Conservation (phyloP, 2,329 filamentous ascomycete genomes). For the Emergomyces orientalis region DNA sequence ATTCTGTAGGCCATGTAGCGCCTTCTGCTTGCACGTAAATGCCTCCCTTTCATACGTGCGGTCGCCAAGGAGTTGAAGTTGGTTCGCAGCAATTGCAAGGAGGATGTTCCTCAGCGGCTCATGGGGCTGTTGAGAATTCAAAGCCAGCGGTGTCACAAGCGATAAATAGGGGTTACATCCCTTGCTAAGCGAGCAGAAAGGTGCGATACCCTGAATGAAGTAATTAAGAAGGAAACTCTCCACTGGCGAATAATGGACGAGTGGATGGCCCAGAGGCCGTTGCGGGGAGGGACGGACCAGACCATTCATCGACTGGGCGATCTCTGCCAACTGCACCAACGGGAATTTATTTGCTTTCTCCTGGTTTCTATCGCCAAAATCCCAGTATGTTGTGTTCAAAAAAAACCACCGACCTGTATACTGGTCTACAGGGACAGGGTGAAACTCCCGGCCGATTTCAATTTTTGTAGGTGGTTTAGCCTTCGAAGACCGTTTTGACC, state of each 20-base stretch:
- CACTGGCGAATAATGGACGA: constrained; percentile 10
- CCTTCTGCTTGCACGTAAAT: constrained; percentile 21
- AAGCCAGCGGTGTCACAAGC: constrained; percentile 19
- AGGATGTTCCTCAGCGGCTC: constrained; percentile 21
- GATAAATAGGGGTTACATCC: constrained; percentile 25
- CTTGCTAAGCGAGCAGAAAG: constrained; percentile 24
- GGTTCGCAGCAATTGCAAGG: constrained; percentile 24
- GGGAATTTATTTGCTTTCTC: background rate
- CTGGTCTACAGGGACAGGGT: constrained; percentile 9
- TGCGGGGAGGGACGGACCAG: background rate
- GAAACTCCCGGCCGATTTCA: constrained; percentile 4
- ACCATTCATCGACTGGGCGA: background rate
- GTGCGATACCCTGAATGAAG: constrained; percentile 24
- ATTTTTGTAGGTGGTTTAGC: constrained; percentile 2
- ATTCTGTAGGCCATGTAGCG: constrained; percentile 20
- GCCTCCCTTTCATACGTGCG: constrained; percentile 19
- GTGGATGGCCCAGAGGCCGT: constrained; percentile 12
- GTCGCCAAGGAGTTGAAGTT: constrained; percentile 22
- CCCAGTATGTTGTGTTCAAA: constrained; percentile 19
- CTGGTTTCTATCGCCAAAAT: constrained; percentile 15
- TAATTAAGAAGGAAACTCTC: constrained; percentile 22
- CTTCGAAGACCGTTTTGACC: constrained; percentile 6
- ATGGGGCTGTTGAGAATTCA: constrained; percentile 13
- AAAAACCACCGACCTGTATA: constrained; percentile 21
- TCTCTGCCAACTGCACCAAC: background rate